phyloP scores from a whole-genome alignment of 2,329 filamentous ascomycete species.

The Ceratocystiopsis brevicomis region DNA sequence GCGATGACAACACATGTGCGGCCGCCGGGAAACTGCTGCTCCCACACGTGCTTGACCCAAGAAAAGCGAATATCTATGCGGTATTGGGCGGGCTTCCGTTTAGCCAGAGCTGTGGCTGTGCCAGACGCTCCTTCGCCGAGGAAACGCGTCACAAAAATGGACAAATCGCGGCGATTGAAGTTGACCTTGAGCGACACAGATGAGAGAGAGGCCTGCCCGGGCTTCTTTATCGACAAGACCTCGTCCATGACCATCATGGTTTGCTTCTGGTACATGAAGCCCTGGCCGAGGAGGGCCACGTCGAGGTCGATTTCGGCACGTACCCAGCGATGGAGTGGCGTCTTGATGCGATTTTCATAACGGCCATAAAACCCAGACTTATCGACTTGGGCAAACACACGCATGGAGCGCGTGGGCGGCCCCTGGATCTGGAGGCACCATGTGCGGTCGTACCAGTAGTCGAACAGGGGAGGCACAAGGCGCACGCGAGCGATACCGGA shows the following conservation, averaged over 20 bases:
- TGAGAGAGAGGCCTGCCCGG: too few relatives aligned
- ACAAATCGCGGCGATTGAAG: conserved; percentile 2
- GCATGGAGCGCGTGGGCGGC: neutral
- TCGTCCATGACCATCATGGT: conserved; percentile 42
- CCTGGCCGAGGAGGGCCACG: conserved; percentile 37
- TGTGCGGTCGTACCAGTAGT: conserved; percentile 27
- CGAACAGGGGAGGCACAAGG: conserved; percentile 33
- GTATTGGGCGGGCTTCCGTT: conserved; percentile 13
- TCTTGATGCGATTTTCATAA: conserved; percentile 3
- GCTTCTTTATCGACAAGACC: conserved; percentile 4
- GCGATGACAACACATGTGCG: conserved; percentile 25
- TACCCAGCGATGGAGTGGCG: conserved; percentile 6
- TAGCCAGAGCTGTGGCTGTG: neutral
- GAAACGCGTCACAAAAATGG: conserved; percentile 3
- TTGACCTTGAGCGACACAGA: conserved; percentile 10
- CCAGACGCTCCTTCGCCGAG: neutral
- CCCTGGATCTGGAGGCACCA: conserved; percentile 3
- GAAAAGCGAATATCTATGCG: conserved; percentile 26
- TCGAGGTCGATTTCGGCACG: conserved; percentile 21
- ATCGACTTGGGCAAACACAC: conserved; percentile 4
- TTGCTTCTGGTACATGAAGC: conserved; percentile 32
- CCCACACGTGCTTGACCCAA: conserved; percentile 26
- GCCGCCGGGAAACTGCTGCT: conserved; percentile 15
- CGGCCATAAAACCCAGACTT: conserved; percentile 1
- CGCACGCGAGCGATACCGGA: conserved; percentile 27